phyloP scores from a whole-genome alignment of 2,329 filamentous ascomycete species.

The Aspergillus texensis region DNA sequence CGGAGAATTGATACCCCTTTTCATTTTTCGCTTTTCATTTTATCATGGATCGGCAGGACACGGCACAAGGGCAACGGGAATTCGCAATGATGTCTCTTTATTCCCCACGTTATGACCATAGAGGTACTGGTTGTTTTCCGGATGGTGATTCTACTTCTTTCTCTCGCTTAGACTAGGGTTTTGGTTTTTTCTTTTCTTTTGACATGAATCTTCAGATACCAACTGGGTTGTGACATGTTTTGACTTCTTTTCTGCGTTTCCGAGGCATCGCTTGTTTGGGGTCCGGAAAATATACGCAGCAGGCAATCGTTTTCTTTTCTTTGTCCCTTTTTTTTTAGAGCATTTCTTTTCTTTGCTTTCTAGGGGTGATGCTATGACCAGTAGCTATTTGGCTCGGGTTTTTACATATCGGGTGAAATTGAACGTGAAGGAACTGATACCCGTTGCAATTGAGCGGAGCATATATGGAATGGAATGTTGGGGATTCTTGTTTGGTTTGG shows the following conservation, averaged over 20 bases:
- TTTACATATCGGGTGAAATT: slow-evolving; percentile 8
- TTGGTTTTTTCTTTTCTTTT: slow-evolving; percentile 26
- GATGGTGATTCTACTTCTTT: slow-evolving; percentile 33
- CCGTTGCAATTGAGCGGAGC: slow-evolving; percentile 20
- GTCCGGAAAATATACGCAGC: slow-evolving; percentile 17
- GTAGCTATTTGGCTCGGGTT: background rate
- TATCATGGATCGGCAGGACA: slow-evolving; percentile 23
- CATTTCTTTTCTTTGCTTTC: slow-evolving; percentile 6
- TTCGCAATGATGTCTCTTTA: slow-evolving; percentile 25
- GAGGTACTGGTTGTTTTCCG: slow-evolving; percentile 40
- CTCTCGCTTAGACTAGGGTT: slow-evolving; percentile 42
- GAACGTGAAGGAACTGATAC: slow-evolving; percentile 16
- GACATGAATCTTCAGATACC: slow-evolving; percentile 24
- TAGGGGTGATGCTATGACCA: background rate
- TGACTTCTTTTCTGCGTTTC: slow-evolving; percentile 20
- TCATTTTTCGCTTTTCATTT: slow-evolving; percentile 19
- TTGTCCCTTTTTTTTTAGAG: slow-evolving; percentile 8
- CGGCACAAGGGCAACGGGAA: slow-evolving; percentile 22
- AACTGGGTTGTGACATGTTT: slow-evolving; percentile 24
- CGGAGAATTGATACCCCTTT: slow-evolving; percentile 34
- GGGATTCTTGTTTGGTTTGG: slow-evolving; percentile 6
- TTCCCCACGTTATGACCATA: slow-evolving; percentile 41
- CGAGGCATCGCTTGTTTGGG: slow-evolving; percentile 11
- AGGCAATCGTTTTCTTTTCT: slow-evolving; percentile 16
- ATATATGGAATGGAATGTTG: slow-evolving; percentile 18